Conservation (phyloP, 2,329 filamentous ascomycete genomes). For the Colletotrichum gigasporum region DNA sequence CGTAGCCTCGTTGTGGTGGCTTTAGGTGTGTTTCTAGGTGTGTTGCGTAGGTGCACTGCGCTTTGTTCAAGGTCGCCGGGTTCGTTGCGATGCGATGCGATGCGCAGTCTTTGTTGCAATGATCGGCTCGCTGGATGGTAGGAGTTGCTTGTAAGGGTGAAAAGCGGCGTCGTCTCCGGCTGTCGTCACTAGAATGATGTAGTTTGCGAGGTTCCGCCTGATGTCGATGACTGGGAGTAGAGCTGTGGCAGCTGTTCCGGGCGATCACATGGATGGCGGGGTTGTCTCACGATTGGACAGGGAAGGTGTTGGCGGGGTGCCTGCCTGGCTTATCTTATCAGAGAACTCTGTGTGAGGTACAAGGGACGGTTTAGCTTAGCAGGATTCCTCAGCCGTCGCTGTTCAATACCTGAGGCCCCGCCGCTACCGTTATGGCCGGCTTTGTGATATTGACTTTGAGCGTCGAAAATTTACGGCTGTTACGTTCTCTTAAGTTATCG, state of each 20-base stretch:
- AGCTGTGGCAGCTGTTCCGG: constrained; percentile 32
- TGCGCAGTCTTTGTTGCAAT: background rate
- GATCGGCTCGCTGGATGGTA: background rate
- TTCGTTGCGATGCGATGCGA: background rate
- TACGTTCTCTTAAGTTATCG: too few species aligned
- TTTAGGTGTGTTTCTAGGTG: background rate
- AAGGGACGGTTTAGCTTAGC: too few species aligned
- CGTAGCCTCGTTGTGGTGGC: constrained; percentile 7
- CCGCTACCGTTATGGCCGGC: too few species aligned
- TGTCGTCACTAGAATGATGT: constrained; percentile 22
- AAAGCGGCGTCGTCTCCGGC: background rate
- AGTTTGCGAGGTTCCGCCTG: constrained; percentile 27
- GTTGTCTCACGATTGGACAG: constrained; percentile 34
- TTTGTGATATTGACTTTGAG: too few species aligned
- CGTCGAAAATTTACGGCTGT: too few species aligned
- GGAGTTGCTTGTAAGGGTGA: background rate
- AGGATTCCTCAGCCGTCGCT: too few species aligned
- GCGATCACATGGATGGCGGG: constrained; percentile 36
- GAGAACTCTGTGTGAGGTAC: too few species aligned
- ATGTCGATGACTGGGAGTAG: constrained; percentile 24
- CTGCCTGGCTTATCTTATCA: constrained; percentile 33
- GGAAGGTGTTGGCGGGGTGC: constrained; percentile 27
- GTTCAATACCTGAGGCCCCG: too few species aligned
- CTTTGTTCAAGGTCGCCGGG: background rate
- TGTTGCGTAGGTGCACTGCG: background rate